Conservation (phyloP, 2,329 filamentous ascomycete species). For the Epicoccum sorghinum region DNA sequence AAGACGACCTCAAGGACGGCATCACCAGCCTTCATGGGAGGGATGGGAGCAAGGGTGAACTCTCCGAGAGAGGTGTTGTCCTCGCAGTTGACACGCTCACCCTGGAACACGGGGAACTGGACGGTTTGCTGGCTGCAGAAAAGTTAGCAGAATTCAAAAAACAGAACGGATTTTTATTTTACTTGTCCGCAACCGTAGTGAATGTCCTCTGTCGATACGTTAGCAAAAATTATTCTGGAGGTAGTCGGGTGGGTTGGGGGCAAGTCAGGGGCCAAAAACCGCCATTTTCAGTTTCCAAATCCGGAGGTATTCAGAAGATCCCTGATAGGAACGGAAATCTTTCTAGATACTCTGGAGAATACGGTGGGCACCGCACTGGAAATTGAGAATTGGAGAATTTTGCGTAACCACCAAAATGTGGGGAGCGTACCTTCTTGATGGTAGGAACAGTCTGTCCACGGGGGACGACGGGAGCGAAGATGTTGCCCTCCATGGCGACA, state of each 20-base stretch:
- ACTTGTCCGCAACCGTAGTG: constrained; percentile 2
- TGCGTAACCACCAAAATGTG: not conserved
- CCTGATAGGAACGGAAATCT: too few species aligned
- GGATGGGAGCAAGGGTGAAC: constrained; percentile 91
- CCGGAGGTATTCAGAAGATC: not conserved
- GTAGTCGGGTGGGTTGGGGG: not conserved
- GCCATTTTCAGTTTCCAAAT: not conserved
- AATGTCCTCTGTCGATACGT: constrained; percentile 1
- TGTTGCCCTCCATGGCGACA: constrained; percentile 99
- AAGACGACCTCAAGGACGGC: constrained; percentile 97
- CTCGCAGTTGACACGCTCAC: constrained; percentile 96
- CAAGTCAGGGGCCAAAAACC: not conserved
- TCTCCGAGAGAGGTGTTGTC: constrained; percentile 98
- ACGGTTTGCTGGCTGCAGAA: constrained; percentile 58
- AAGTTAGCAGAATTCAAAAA: too few species aligned
- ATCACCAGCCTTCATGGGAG: constrained; percentile 88
- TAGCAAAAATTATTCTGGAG: not conserved
- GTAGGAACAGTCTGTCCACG: constrained; percentile 66
- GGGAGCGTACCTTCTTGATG: constrained; percentile 20
- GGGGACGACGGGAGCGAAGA: constrained; percentile 92
- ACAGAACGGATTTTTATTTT: too few species aligned
- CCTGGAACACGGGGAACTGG: constrained; percentile 92
- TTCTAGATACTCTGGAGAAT: too few species aligned
- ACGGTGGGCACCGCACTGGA: too few species aligned
- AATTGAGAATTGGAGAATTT: too few species aligned